Evolutionary conservation across 352 stramenopile species (phyloP).

Genomic region (Globisporangium sylvaticum): DNA sequence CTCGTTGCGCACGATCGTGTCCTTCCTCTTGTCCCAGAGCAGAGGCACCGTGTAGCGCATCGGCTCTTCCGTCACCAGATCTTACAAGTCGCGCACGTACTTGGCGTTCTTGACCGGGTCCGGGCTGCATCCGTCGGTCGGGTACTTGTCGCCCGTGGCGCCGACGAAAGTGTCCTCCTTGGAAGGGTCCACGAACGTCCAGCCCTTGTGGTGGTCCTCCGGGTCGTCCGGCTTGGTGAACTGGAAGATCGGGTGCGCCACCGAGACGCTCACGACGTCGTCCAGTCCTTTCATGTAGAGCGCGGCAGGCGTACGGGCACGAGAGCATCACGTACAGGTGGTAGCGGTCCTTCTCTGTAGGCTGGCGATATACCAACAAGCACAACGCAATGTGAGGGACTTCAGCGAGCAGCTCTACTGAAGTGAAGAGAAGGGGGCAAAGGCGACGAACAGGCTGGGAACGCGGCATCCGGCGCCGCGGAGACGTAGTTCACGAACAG

Average conservation of each 20-base stretch:
- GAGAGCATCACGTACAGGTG: slow-evolving; percentile 92
- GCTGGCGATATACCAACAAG: not conserved
- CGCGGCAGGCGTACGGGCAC: slow-evolving; percentile 80
- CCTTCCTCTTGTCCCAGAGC: slow-evolving; percentile 63
- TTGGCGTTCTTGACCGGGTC: slow-evolving; percentile 23
- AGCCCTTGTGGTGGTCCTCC: slow-evolving; percentile 30
- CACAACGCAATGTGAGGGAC: not conserved
- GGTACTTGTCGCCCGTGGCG: slow-evolving; percentile 18
- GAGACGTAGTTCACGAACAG: slow-evolving; percentile 11
- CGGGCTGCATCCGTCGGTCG: slow-evolving; percentile 17
- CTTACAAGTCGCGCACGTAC: slow-evolving; percentile 36
- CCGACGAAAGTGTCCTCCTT: slow-evolving; percentile 2
- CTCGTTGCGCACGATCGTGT: slow-evolving; percentile 79
- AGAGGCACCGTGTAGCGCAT: slow-evolving; percentile 49
- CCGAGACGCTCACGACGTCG: slow-evolving; percentile 82
- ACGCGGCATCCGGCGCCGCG: slow-evolving; percentile 15
- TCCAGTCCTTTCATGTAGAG: slow-evolving; percentile 90
- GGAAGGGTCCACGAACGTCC: slow-evolving; percentile 30
- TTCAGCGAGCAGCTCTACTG: not conserved
- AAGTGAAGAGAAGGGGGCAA: not conserved
- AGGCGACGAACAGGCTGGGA: slow-evolving; percentile 20
- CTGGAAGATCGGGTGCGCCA: slow-evolving; percentile 61
- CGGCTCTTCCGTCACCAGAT: slow-evolving; percentile 16
- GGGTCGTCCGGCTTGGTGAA: slow-evolving; percentile 37
- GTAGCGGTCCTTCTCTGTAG: slow-evolving; percentile 39